Conservation (phyloP, 192 early-diverging fungal genomes). For the Coemansia sp. region DNA sequence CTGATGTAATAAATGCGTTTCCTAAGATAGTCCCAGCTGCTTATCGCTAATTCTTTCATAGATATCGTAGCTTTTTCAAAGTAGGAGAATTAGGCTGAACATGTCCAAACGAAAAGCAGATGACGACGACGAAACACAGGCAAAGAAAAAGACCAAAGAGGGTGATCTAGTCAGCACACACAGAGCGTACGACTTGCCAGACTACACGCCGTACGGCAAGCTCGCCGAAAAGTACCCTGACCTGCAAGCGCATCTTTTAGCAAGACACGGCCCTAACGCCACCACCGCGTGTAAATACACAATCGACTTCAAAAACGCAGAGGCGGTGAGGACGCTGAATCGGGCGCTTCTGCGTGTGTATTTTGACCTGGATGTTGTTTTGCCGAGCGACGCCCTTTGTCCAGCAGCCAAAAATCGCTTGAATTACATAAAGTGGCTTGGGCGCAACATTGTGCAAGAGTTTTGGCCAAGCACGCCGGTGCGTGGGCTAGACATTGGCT, state of each 20-base stretch:
- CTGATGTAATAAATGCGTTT: neutral
- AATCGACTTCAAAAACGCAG: slow-evolving; percentile 27
- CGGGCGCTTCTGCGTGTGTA: slow-evolving; percentile 33
- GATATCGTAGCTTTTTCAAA: neutral
- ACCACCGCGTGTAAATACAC: slow-evolving; percentile 1
- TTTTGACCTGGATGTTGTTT: slow-evolving; percentile 29
- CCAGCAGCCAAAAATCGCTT: slow-evolving; percentile 35
- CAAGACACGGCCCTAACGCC: neutral
- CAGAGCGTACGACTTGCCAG: slow-evolving; percentile 20
- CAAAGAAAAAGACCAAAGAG: slow-evolving; percentile 4
- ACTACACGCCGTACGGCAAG: slow-evolving; percentile 11
- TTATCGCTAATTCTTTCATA: neutral
- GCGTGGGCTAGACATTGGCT: slow-evolving; percentile 59
- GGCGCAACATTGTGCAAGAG: slow-evolving; percentile 11
- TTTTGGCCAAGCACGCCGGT: neutral
- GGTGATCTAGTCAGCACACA: neutral
- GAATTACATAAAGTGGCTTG: slow-evolving; percentile 39
- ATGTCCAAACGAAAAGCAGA: slow-evolving; percentile 1
- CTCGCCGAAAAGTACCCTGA: slow-evolving; percentile 18
- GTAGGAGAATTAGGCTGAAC: neutral
- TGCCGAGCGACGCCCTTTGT: slow-evolving; percentile 36
- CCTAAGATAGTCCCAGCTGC: too few relatives aligned
- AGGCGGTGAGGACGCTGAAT: slow-evolving; percentile 32
- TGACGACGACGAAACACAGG: neutral
- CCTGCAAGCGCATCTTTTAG: slow-evolving; percentile 15